These are phyloP conservation scores for Pistacia atlantica DNA, from an alignment of 345 rosid species.

Conservation along the genomic window DNA sequence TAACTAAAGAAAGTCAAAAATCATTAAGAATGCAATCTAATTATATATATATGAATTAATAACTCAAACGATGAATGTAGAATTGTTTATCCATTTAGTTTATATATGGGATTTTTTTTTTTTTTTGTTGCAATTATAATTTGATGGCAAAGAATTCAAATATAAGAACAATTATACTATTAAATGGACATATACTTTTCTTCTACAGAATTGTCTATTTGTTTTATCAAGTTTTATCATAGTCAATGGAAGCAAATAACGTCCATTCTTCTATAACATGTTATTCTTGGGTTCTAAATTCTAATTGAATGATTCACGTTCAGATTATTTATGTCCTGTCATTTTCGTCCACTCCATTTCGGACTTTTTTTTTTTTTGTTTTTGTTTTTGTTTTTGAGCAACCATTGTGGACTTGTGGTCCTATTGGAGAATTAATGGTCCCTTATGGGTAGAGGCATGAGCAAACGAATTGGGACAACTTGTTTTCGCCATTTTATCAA, in stretches of 20 bases:
- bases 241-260: not conserved
- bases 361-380: conserved; percentile 18
- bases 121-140: too few relatives aligned
- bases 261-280: conserved; percentile 11
- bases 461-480: conserved; percentile 17
- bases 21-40: not conserved
- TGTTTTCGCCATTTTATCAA: not conserved
- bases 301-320: conserved; percentile 14
- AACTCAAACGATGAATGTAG: too few relatives aligned
- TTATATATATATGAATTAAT: too few relatives aligned
- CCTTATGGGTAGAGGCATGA: conserved; percentile 4
- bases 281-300: conserved; percentile 3
- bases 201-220: not conserved
- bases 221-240: not conserved
- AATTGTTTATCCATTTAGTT: too few relatives aligned
- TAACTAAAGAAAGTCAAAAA: not conserved
- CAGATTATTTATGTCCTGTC: conserved; percentile 30
- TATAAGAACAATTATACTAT: not conserved
- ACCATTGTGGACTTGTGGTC: conserved; percentile 19
- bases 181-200: not conserved
- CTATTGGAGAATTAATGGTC: conserved; percentile 18
- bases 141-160: too few relatives aligned
- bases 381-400: conserved; percentile 17
- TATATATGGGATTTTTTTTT: too few relatives aligned
- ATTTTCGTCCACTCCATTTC: conserved; percentile 31